A percentile compares a stretch with the other conserved stretches of the same genome.
These are phyloP conservation scores for Kurtzmaniella quercitrusa DNA, from an alignment of 1,139 yeast species.

Conservation along the genomic window DNA sequence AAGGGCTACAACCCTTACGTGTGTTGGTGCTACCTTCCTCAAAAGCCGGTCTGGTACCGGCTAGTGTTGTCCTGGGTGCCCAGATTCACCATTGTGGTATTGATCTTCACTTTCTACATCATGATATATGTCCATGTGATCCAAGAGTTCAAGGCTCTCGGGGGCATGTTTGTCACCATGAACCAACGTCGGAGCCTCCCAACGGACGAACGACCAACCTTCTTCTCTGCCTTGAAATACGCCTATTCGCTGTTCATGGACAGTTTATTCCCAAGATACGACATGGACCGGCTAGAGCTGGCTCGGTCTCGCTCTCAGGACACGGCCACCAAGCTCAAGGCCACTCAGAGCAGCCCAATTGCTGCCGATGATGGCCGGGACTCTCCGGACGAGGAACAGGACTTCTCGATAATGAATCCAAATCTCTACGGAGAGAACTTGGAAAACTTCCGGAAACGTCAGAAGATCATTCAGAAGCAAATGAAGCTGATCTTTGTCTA, in stretches of 20 bases:
- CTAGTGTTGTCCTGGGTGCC: slow-evolving; percentile 80
- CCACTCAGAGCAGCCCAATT: too few relatives aligned
- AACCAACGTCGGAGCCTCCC: slow-evolving; percentile 13
- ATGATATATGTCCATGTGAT: slow-evolving; percentile 73
- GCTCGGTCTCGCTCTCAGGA: background rate
- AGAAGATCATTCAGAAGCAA: slow-evolving; percentile 68
- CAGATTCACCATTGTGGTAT: slow-evolving; percentile 60
- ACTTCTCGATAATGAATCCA: slow-evolving; percentile 13
- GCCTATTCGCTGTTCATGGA: slow-evolving; percentile 22
- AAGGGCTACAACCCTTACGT: slow-evolving; percentile 61
- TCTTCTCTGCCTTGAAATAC: slow-evolving; percentile 31
- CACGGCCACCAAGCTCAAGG: too few relatives aligned
- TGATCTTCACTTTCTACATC: slow-evolving; percentile 62
- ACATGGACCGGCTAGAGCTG: background rate
- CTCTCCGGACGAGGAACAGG: background rate
- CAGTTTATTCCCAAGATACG: slow-evolving; percentile 19
- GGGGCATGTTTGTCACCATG: slow-evolving; percentile 40
- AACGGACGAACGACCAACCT: slow-evolving; percentile 24
- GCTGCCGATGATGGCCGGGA: background rate
- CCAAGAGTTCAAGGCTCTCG: slow-evolving; percentile 50
- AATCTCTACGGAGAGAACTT: slow-evolving; percentile 58
- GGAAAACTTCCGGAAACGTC: slow-evolving; percentile 55
- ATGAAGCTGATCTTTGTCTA: slow-evolving; percentile 77
- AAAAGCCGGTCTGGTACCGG: slow-evolving; percentile 70
- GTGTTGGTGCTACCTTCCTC: slow-evolving; percentile 81